phyloP scores from a whole-genome alignment of 1,139 yeast species.

The Geotrichum histeridarum region DNA sequence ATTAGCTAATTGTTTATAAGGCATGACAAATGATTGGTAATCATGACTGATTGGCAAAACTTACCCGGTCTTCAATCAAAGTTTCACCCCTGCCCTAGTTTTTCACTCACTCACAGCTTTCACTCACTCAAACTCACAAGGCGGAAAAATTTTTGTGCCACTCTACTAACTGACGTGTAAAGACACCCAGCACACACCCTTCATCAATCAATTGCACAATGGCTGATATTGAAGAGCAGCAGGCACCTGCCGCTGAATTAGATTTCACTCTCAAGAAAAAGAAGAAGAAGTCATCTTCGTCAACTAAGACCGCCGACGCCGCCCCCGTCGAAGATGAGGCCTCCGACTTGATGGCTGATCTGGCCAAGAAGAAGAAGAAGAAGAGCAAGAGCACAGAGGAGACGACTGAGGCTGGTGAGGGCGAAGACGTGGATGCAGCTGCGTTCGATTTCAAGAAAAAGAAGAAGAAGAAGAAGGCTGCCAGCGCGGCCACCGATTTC shows the following conservation, averaged over 20 bases:
- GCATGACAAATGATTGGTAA: too few relatives aligned
- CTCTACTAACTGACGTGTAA: too few relatives aligned
- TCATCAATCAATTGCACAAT: background rate
- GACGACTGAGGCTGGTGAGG: slow-evolving; percentile 48
- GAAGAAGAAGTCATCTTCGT: slow-evolving; percentile 68
- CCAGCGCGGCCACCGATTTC: slow-evolving; percentile 63
- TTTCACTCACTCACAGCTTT: too few relatives aligned
- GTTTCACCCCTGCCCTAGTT: too few relatives aligned
- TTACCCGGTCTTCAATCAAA: too few relatives aligned
- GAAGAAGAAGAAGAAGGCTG: slow-evolving; percentile 71
- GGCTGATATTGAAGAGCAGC: slow-evolving; percentile 18
- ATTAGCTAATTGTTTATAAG: too few relatives aligned
- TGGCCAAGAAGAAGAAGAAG: slow-evolving; percentile 49
- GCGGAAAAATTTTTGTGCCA: too few relatives aligned
- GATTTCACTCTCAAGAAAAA: slow-evolving; percentile 50
- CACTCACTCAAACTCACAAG: too few relatives aligned
- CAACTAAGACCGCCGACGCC: slow-evolving; percentile 35
- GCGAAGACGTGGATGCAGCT: slow-evolving; percentile 49
- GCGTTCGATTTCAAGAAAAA: slow-evolving; percentile 73
- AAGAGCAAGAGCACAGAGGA: slow-evolving; percentile 21
- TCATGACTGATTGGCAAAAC: too few relatives aligned
- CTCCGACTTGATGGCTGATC: slow-evolving; percentile 44
- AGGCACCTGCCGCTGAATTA: slow-evolving; percentile 17
- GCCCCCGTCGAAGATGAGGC: slow-evolving; percentile 40
- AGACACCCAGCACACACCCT: background rate